Evolutionary conservation across 257 asterid genomes (phyloP).

Genomic region (Solanum pimpinellifolium): DNA sequence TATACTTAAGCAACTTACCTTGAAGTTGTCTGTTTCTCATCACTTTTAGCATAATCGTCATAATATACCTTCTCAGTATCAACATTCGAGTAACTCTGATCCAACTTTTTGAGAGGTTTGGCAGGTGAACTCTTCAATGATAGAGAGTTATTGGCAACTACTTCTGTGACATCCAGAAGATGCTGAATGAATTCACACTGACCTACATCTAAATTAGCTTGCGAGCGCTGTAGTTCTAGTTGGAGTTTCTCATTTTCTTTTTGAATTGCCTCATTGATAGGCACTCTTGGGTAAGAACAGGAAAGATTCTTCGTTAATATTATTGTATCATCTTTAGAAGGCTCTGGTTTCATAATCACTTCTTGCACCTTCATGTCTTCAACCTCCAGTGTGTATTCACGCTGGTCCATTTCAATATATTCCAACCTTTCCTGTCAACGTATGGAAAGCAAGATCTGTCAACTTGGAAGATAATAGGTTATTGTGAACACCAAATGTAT

Average conservation of each 20-base stretch:
- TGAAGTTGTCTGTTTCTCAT: conserved; percentile 42
- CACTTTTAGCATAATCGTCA: conserved; percentile 25
- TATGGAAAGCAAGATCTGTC: neutral
- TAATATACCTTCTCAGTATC: conserved; percentile 14
- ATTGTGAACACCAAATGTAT: neutral
- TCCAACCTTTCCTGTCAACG: conserved; percentile 61
- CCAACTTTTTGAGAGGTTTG: conserved; percentile 40
- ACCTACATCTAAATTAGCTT: conserved; percentile 60
- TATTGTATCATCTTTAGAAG: conserved; percentile 46
- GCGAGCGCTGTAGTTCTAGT: conserved; percentile 71
- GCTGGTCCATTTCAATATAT: conserved; percentile 61
- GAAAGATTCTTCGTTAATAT: conserved; percentile 76
- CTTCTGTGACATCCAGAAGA: conserved; percentile 82
- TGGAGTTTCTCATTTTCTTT: conserved; percentile 80
- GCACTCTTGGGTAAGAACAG: conserved; percentile 71
- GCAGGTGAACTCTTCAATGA: conserved; percentile 29
- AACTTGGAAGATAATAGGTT: neutral
- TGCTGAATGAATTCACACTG: conserved; percentile 92
- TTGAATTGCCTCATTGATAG: conserved; percentile 53
- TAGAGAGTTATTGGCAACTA: conserved; percentile 48
- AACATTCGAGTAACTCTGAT: conserved; percentile 21
- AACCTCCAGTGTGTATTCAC: conserved; percentile 69
- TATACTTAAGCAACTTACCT: conserved; percentile 28
- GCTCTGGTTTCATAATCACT: conserved; percentile 68
- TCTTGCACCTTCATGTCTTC: conserved; percentile 71